These are phyloP conservation scores for Hypoxylon sp. DNA, from an alignment of 2,329 filamentous ascomycete species.

Conservation along the genomic window DNA sequence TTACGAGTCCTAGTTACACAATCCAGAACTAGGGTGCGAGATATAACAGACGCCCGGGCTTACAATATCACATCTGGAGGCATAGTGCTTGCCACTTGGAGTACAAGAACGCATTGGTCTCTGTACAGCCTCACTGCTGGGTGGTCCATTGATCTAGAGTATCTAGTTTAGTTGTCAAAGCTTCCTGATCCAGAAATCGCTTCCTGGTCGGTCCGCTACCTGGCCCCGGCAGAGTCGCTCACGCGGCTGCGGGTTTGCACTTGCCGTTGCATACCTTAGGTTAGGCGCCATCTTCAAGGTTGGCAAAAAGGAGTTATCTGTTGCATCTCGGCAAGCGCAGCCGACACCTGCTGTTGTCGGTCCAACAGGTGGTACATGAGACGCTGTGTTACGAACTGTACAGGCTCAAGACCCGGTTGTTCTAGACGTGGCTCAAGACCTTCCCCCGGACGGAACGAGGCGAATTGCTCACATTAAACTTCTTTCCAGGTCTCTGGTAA, in stretches of 20 bases:
- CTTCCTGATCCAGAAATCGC: conserved; percentile 8
- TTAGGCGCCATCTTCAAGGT: conserved; percentile 15
- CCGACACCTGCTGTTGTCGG: conserved; percentile 19
- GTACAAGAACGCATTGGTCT: conserved; percentile 14
- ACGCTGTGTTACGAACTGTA: conserved; percentile 33
- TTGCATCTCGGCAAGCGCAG: conserved; percentile 29
- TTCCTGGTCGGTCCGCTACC: conserved; percentile 12
- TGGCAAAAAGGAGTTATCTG: conserved; percentile 17
- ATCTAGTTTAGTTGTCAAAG: conserved; percentile 12
- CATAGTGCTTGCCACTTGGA: conserved; percentile 9
- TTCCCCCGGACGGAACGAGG: conserved; percentile 22
- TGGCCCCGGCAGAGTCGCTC: conserved; percentile 14
- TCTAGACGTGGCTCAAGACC: conserved; percentile 25
- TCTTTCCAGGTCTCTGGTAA: conserved; percentile 40
- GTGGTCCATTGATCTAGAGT: conserved; percentile 14
- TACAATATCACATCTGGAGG: conserved; percentile 8
- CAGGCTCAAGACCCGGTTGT: conserved; percentile 20
- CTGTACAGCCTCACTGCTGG: conserved; percentile 15
- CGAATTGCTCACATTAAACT: conserved; percentile 34
- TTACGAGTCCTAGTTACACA: conserved; percentile 10
- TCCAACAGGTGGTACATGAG: conserved; percentile 28
- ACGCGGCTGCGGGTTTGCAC: conserved; percentile 11
- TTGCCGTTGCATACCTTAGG: conserved; percentile 16
- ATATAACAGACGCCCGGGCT: conserved; percentile 11
- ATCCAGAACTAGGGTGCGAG: conserved; percentile 6